phyloP scores from a whole-genome alignment of 164 flowering plant species.

The Annona squamosa region DNA sequence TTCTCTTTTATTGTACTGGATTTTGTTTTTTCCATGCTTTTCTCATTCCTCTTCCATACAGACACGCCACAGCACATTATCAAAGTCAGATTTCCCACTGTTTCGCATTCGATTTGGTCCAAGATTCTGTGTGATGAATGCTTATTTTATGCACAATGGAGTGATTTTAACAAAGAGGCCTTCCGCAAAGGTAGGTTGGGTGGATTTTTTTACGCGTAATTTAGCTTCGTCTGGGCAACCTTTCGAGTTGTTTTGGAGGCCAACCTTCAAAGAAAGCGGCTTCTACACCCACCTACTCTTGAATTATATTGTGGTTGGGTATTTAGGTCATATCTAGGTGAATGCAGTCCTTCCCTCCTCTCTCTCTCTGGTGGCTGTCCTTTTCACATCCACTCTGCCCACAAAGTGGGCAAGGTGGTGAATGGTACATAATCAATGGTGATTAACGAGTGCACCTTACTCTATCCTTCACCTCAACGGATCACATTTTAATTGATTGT shows the following conservation, averaged over 20 bases:
- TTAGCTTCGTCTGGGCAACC: not conserved
- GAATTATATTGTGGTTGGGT: not conserved
- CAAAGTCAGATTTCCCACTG: not conserved
- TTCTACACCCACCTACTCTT: not conserved
- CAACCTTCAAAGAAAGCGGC: not conserved
- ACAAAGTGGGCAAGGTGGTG: not conserved
- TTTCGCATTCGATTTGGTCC: not conserved
- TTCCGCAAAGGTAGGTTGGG: not conserved
- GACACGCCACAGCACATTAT: not conserved
- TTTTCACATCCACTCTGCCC: not conserved
- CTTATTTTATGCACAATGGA: no score
- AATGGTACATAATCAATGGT: not conserved
- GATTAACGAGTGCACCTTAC: not conserved
- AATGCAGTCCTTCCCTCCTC: not conserved
- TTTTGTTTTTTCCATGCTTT: no score
- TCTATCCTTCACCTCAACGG: not conserved
- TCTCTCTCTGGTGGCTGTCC: not conserved
- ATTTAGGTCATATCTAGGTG: not conserved
- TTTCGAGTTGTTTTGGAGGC: not conserved
- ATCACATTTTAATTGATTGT: not conserved
- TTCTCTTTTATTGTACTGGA: no score
- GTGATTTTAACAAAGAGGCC: not conserved
- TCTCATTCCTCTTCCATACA: not conserved
- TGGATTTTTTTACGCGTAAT: not conserved
- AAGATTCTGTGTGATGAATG: not conserved